Conservation (phyloP, 306 rosid genomes). For the Begonia fuchsioides region DNA sequence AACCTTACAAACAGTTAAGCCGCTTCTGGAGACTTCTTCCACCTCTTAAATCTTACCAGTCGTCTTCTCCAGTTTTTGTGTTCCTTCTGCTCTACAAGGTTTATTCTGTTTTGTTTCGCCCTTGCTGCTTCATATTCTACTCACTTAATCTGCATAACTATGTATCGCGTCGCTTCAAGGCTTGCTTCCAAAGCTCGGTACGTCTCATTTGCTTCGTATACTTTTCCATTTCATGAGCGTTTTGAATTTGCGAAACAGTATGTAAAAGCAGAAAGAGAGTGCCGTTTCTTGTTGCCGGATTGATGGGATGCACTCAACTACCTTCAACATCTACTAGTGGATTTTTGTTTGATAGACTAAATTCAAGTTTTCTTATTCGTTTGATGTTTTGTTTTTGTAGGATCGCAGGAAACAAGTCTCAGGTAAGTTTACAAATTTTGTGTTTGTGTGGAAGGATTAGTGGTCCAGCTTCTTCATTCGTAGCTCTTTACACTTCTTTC, state of each 20-base stretch:
- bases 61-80: neutral
- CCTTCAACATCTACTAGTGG: too few species aligned
- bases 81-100: neutral
- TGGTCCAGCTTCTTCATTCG: neutral
- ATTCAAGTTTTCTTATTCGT: neutral
- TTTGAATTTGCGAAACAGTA: neutral
- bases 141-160: constrained; percentile 7
- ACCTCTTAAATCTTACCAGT: constrained; percentile 19
- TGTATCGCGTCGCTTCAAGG: constrained; percentile 78
- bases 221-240: neutral
- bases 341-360: neutral
- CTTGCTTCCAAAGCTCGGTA: constrained; percentile 78
- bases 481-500: neutral
- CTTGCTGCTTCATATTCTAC: neutral
- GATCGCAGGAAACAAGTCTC: constrained; percentile 48
- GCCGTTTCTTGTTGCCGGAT: too few species aligned
- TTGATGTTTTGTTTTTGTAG: constrained; percentile 18
- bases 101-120: neutral
- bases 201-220: constrained; percentile 6
- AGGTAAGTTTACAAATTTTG: constrained; percentile 27
- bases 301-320: too few species aligned
- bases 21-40: constrained; percentile 54
- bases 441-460: neutral
- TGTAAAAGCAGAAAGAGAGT: too few species aligned
- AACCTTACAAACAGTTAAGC: constrained; percentile 34